Percentiles rank a stretch among this genome's conserved stretches.
These are phyloP conservation scores for Lagerstroemia fauriei DNA, from an alignment of 441 rosid genomes.

Conservation along the genomic window DNA sequence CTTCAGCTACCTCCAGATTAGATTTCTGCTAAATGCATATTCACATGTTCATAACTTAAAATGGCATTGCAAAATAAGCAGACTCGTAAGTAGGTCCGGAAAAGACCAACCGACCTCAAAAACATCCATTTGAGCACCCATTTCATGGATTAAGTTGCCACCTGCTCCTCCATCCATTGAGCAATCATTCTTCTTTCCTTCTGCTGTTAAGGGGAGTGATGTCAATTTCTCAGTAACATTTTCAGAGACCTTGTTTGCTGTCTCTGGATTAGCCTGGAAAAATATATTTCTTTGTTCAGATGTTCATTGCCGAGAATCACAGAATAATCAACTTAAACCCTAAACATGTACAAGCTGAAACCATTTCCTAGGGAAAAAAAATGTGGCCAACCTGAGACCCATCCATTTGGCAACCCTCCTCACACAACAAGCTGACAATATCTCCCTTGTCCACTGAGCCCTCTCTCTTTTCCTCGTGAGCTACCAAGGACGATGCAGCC, in stretches of 20 bases:
- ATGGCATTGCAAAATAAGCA: not conserved
- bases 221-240: not conserved
- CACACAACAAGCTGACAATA: conserved; percentile 14
- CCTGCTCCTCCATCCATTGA: not conserved
- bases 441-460: conserved; percentile 18
- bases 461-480: conserved; percentile 14
- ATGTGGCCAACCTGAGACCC: conserved; percentile 3
- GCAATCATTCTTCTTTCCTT: not conserved
- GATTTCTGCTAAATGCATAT: not conserved
- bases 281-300: not conserved
- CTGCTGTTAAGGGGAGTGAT: not conserved
- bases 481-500: not conserved
- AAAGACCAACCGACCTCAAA: conserved; percentile 1
- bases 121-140: conserved; percentile 17
- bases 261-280: conserved; percentile 7
- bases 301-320: not conserved
- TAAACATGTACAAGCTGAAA: not conserved
- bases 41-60: not conserved
- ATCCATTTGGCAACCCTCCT: conserved; percentile 21
- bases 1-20: not conserved
- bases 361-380: not conserved
- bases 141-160: not conserved
- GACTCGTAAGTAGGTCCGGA: not conserved
- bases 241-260: not conserved
- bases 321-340: not conserved